phyloP scores from a whole-genome alignment of 75 land plant genomes.

The Sequoiadendron giganteum region DNA sequence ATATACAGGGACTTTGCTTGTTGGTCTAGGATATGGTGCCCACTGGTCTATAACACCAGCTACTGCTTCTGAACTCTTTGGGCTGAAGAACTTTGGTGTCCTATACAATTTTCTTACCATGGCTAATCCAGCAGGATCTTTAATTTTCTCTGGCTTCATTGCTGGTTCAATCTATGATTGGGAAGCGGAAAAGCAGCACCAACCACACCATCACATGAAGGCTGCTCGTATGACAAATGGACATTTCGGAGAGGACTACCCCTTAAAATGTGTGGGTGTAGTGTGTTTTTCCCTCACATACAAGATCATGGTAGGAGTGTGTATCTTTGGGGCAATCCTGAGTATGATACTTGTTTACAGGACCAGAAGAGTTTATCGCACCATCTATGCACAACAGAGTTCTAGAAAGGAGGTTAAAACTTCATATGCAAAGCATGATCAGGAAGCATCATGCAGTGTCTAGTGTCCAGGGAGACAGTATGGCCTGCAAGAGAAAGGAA shows the following conservation, averaged over 20 bases:
- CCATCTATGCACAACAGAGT: conserved; percentile 47
- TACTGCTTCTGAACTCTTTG: conserved; percentile 78
- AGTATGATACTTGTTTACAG: conserved; percentile 63
- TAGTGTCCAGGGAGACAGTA: not conserved
- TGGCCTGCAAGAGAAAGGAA: too few relatives aligned
- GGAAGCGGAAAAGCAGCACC: conserved; percentile 75
- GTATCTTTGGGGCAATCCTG: conserved; percentile 61
- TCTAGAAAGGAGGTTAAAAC: not conserved
- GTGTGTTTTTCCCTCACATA: conserved; percentile 77
- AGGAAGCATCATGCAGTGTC: not conserved
- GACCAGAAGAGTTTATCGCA: conserved; percentile 68
- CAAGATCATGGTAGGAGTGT: conserved; percentile 76
- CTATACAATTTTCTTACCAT: conserved; percentile 71
- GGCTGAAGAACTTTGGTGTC: conserved; percentile 69
- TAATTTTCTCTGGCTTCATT: conserved; percentile 71
- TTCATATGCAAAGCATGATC: not conserved
- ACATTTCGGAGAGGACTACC: conserved; percentile 25
- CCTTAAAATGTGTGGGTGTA: conserved; percentile 68
- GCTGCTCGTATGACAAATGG: conserved; percentile 10
- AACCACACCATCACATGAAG: conserved; percentile 12
- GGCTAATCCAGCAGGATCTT: conserved; percentile 73
- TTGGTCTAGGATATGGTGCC: conserved; percentile 76
- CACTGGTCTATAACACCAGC: conserved; percentile 70
- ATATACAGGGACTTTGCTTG: conserved; percentile 60
- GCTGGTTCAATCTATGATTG: conserved; percentile 77